These are phyloP conservation scores for Fusarium setosum DNA, from an alignment of 2,329 filamentous ascomycete genomes.

Conservation along the genomic window DNA sequence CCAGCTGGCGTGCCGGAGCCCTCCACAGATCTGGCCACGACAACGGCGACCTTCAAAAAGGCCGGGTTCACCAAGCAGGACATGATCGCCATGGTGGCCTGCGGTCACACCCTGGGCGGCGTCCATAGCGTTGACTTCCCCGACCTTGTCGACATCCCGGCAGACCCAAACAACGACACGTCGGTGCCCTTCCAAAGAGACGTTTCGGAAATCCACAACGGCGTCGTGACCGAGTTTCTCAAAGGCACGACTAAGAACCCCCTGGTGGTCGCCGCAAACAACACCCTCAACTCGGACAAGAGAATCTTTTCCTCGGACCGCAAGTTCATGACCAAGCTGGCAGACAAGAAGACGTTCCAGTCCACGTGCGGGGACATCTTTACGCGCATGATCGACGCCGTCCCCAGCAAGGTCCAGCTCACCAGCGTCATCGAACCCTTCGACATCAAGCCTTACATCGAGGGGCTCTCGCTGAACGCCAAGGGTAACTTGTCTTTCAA, in stretches of 20 bases:
- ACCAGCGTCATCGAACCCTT: slow-evolving; percentile 43
- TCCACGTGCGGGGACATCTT: slow-evolving; percentile 46
- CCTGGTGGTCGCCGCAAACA: slow-evolving; percentile 53
- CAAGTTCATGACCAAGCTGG: slow-evolving; percentile 57
- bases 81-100: slow-evolving; percentile 51
- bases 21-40: slow-evolving; percentile 40
- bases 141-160: slow-evolving; percentile 46
- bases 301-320: slow-evolving; percentile 57
- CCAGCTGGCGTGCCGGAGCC: slow-evolving; percentile 47
- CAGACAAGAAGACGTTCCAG: slow-evolving; percentile 50
- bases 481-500: slow-evolving; percentile 37
- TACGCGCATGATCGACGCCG: slow-evolving; percentile 50
- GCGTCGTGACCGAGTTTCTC: slow-evolving; percentile 56
- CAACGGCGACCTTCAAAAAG: slow-evolving; percentile 43
- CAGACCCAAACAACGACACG: slow-evolving; percentile 38
- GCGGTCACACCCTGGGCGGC: slow-evolving; percentile 52
- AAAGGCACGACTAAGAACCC: slow-evolving; percentile 55
- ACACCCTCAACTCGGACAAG: slow-evolving; percentile 54
- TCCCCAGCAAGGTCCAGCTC: slow-evolving; percentile 44
- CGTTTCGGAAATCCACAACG: slow-evolving; percentile 55
- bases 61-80: slow-evolving; percentile 47
- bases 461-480: slow-evolving; percentile 40
- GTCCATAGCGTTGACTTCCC: slow-evolving; percentile 58
- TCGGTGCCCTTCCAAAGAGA: slow-evolving; percentile 49
- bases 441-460: slow-evolving; percentile 48